phyloP scores from a whole-genome alignment of 1,139 yeast species.

The Sugiyamaella sp. region DNA sequence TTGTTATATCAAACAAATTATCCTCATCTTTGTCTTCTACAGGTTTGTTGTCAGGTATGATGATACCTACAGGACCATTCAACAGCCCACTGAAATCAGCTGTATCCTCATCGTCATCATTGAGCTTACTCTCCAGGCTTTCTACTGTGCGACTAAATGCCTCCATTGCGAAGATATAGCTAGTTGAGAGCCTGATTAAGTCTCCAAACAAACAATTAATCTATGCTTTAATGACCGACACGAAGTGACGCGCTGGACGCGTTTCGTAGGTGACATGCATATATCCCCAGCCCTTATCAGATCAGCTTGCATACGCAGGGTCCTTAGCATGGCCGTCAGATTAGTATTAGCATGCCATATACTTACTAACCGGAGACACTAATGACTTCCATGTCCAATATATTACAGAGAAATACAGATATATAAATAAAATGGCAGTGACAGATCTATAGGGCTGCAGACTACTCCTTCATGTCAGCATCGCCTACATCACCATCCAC shows the following conservation, averaged over 20 bases:
- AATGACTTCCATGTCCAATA: not conserved
- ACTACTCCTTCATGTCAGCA: slow-evolving; percentile 14
- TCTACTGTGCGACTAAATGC: not conserved
- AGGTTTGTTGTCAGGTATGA: too few species aligned
- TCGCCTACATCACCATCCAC: slow-evolving; percentile 15
- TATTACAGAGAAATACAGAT: slow-evolving; percentile 8
- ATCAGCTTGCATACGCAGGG: not conserved
- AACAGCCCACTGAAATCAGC: not conserved
- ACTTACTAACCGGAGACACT: not conserved
- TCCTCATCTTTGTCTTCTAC: too few species aligned
- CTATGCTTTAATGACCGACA: not conserved
- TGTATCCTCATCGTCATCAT: not conserved
- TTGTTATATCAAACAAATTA: not conserved
- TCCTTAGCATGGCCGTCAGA: not conserved
- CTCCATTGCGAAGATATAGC: not conserved
- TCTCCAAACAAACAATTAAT: not conserved
- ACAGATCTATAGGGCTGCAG: not conserved
- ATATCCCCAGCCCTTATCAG: not conserved
- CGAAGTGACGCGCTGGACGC: not conserved
- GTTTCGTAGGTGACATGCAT: not conserved
- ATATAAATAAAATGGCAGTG: slow-evolving; percentile 4
- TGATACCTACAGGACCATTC: too few species aligned
- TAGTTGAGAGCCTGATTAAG: too few species aligned
- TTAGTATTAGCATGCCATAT: too few species aligned
- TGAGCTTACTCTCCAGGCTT: not conserved